Evolutionary conservation across 257 asterid species (phyloP).

Genomic region (Ilex aquifolium): DNA sequence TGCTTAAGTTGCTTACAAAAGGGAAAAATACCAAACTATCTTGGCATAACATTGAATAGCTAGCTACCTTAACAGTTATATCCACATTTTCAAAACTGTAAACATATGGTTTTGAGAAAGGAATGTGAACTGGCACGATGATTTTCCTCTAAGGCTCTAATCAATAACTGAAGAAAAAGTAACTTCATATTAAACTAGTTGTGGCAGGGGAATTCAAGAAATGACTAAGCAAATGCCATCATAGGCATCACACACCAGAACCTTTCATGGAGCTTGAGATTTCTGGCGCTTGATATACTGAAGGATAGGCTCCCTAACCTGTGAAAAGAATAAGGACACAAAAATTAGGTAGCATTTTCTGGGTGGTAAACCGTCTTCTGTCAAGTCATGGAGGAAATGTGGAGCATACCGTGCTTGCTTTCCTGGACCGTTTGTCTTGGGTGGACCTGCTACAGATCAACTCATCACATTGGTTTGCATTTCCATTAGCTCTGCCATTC

Average conservation of each 20-base stretch:
- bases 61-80: too few species aligned
- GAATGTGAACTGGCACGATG: not conserved
- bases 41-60: too few species aligned
- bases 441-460: conserved; percentile 46
- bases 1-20: too few species aligned
- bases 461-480: conserved; percentile 24
- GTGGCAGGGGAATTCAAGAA: not conserved
- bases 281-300: conserved; percentile 76
- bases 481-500: conserved; percentile 33
- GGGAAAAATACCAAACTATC: too few species aligned
- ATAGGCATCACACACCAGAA: conserved; percentile 3
- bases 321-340: conserved; percentile 4
- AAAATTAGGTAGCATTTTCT: not conserved
- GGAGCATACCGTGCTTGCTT: conserved; percentile 77
- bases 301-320: conserved; percentile 84
- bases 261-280: conserved; percentile 39
- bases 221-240: not conserved
- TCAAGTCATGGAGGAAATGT: not conserved
- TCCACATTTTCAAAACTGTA: not conserved
- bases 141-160: too few species aligned
- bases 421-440: conserved; percentile 63
- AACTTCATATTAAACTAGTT: not conserved
- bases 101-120: not conserved
- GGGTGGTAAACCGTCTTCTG: not conserved
- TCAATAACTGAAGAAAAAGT: not conserved